phyloP scores from a whole-genome alignment of 2,329 filamentous ascomycete genomes.

The Emmonsia crescens region DNA sequence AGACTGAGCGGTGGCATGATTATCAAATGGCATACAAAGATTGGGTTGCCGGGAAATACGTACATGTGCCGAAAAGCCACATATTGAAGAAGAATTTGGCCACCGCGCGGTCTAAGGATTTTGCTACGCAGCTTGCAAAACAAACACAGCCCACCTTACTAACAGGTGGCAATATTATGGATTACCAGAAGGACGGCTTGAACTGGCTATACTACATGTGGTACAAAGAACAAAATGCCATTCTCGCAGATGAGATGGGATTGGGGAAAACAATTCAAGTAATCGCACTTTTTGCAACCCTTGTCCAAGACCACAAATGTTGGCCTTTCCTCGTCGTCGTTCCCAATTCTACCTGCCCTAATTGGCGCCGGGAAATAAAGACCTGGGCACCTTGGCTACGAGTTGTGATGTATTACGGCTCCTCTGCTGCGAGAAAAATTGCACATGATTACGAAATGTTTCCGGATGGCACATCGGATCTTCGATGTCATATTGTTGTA shows the following conservation, averaged over 20 bases:
- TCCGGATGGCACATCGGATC: slow-evolving; percentile 47
- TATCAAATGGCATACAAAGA: slow-evolving; percentile 79
- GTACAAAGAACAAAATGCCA: slow-evolving; percentile 69
- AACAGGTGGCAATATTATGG: slow-evolving; percentile 73
- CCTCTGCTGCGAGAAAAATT: slow-evolving; percentile 60
- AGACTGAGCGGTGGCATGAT: slow-evolving; percentile 59
- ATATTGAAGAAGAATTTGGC: slow-evolving; percentile 58
- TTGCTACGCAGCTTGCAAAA: slow-evolving; percentile 55
- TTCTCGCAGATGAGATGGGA: slow-evolving; percentile 96
- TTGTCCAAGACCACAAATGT: slow-evolving; percentile 60
- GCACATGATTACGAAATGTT: slow-evolving; percentile 80
- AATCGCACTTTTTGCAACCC: slow-evolving; percentile 64
- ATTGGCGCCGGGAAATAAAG: slow-evolving; percentile 94
- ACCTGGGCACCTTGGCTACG: slow-evolving; percentile 78
- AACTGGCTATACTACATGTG: slow-evolving; percentile 95
- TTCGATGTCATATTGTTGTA: slow-evolving; percentile 83
- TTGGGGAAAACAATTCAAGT: slow-evolving; percentile 95
- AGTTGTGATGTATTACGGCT: slow-evolving; percentile 88
- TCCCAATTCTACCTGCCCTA: slow-evolving; percentile 90
- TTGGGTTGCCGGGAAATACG: slow-evolving; percentile 68
- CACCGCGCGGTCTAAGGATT: slow-evolving; percentile 54
- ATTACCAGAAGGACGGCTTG: slow-evolving; percentile 82
- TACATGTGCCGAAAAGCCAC: slow-evolving; percentile 45
- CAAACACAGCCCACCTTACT: slow-evolving; percentile 62
- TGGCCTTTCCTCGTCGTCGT: slow-evolving; percentile 92